These are phyloP conservation scores for Trypanosoma caninum DNA, from an alignment of 208 protist genomes.

Conservation along the genomic window DNA sequence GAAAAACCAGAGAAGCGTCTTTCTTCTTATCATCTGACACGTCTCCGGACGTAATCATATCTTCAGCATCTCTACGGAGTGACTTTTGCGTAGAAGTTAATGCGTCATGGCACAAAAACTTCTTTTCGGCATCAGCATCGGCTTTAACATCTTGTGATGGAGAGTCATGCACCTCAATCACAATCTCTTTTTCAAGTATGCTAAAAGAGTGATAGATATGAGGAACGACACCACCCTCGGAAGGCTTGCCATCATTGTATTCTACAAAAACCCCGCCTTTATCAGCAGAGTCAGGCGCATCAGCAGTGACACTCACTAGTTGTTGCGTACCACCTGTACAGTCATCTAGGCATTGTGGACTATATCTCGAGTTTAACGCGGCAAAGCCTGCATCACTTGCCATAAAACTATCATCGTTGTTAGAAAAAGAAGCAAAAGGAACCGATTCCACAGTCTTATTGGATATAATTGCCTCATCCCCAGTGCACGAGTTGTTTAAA, in stretches of 20 bases:
- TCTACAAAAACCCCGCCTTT: no score
- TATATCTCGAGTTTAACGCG: no score
- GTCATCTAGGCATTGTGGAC: no score
- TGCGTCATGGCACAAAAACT: background rate
- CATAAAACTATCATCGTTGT: no score
- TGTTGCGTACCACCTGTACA: no score
- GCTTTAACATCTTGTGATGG: background rate
- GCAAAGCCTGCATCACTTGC: no score
- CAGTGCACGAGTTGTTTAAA: background rate
- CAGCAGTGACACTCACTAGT: no score
- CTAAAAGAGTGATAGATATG: background rate
- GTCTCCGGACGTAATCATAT: no score
- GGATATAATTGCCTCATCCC: background rate
- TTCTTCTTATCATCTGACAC: no score
- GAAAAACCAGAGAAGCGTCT: no score
- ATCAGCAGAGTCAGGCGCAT: no score
- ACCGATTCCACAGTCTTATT: background rate
- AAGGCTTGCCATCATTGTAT: background rate
- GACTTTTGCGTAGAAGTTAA: background rate
- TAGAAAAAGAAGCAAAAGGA: background rate
- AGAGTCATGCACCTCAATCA: slow-evolving; percentile 23
- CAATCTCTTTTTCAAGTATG: slow-evolving; percentile 19
- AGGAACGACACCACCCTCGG: background rate
- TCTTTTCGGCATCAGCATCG: background rate
- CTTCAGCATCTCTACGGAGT: no score